Conservation (phyloP, 768 basidiomycete species). For the Ephemerocybe angulata region DNA sequence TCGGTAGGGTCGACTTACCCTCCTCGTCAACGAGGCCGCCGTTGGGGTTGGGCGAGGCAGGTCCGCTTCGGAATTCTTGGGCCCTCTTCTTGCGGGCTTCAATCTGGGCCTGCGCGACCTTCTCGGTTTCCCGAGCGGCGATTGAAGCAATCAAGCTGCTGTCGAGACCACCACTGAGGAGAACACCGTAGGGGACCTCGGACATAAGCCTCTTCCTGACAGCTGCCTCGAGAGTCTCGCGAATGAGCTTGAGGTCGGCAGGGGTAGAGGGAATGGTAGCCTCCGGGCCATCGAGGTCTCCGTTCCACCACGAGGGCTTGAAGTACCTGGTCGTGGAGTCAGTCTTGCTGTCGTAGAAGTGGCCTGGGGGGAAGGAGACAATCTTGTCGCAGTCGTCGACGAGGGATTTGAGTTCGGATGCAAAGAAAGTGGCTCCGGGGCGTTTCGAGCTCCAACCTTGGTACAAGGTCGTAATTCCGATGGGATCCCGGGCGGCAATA, state of each 20-base stretch:
- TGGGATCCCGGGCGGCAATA: conserved; percentile 94
- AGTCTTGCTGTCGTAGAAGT: conserved; percentile 87
- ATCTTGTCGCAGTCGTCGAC: conserved; percentile 91
- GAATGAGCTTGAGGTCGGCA: conserved; percentile 64
- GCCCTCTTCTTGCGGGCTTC: conserved; percentile 64
- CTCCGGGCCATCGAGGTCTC: conserved; percentile 63
- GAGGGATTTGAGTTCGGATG: conserved; percentile 93
- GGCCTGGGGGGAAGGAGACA: conserved; percentile 95
- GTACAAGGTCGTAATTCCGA: conserved; percentile 98
- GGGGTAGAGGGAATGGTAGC: conserved; percentile 54
- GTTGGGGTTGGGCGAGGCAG: conserved; percentile 52
- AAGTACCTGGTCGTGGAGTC: conserved; percentile 80
- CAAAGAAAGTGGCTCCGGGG: conserved; percentile 85
- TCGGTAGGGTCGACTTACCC: conserved; percentile 35
- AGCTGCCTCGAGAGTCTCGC: conserved; percentile 83
- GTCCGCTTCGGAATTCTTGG: conserved; percentile 51
- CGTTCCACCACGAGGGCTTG: conserved; percentile 84
- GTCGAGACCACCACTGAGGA: conserved; percentile 93
- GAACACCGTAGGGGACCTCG: conserved; percentile 96
- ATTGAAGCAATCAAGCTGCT: conserved; percentile 95
- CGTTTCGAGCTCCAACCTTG: conserved; percentile 87
- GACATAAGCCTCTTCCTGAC: conserved; percentile 96
- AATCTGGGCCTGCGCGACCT: conserved; percentile 74
- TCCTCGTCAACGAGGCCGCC: conserved; percentile 42
- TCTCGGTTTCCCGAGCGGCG: conserved; percentile 93